A percentile compares a stretch with the other conserved stretches of the same genome.
These are phyloP conservation scores for Termitomyces titanicus DNA, from an alignment of 768 basidiomycete species.

Conservation along the genomic window DNA sequence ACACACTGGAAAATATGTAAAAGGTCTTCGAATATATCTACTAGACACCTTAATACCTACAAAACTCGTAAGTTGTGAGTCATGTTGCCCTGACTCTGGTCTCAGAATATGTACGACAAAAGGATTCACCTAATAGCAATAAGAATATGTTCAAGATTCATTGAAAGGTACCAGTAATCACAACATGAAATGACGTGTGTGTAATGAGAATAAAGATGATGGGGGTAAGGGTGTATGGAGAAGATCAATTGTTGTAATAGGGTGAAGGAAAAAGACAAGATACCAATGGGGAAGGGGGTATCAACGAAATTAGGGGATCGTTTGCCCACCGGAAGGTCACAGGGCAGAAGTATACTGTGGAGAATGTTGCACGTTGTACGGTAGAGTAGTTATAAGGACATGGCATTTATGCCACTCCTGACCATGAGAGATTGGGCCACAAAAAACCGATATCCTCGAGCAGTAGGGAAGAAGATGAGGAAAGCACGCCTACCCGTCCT, in stretches of 20 bases:
- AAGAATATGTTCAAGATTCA: too few species aligned
- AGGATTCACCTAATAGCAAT: too few species aligned
- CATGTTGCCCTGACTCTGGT: too few species aligned
- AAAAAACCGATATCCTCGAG: not conserved
- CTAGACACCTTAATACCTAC: too few species aligned
- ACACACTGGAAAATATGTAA: too few species aligned
- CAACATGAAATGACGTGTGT: too few species aligned
- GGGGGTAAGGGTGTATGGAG: not conserved
- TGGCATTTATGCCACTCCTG: not conserved
- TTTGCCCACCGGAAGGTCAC: constrained; percentile 7
- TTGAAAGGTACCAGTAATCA: too few species aligned
- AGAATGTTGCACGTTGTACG: not conserved
- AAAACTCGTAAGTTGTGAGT: too few species aligned
- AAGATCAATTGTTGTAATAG: not conserved
- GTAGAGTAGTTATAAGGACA: not conserved
- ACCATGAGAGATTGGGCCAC: not conserved
- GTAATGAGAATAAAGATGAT: too few species aligned
- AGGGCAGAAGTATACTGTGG: not conserved
- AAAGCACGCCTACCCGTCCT: constrained; percentile 5
- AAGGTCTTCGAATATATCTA: too few species aligned
- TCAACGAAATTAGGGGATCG: constrained; percentile 13
- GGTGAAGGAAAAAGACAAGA: not conserved
- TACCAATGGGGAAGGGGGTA: constrained; percentile 4
- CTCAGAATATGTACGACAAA: too few species aligned
- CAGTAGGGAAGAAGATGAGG: not conserved